Conservation (phyloP, 805 yeast genomes). For the Komagataella mondaviorum region DNA sequence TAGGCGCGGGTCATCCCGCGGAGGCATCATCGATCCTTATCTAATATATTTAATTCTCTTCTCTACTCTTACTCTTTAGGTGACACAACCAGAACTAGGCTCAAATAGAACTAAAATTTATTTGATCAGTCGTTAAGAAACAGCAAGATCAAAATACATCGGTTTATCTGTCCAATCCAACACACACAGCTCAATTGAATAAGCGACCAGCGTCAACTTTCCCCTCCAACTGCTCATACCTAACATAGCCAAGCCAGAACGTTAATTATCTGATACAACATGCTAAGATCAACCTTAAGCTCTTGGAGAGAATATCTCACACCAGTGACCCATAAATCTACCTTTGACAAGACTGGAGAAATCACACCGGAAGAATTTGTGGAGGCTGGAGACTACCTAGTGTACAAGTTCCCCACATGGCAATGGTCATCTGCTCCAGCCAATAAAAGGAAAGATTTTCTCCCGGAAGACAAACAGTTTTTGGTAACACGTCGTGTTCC, state of each 20-base stretch:
- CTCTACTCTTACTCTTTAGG: background rate
- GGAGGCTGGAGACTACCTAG: slow-evolving; percentile 85
- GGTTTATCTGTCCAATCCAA: background rate
- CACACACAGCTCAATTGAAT: background rate
- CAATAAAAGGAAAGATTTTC: slow-evolving; percentile 44
- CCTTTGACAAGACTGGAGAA: slow-evolving; percentile 78
- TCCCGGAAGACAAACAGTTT: slow-evolving; percentile 81
- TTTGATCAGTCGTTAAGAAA: background rate
- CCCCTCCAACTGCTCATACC: background rate
- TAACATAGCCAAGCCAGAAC: background rate
- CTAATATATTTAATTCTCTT: background rate
- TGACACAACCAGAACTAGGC: background rate
- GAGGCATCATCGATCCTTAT: background rate
- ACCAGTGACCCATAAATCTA: slow-evolving; percentile 79
- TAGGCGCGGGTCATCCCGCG: background rate
- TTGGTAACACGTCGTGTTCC: slow-evolving; percentile 87
- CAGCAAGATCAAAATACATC: background rate
- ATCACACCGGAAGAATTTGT: slow-evolving; percentile 94
- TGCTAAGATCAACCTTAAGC: slow-evolving; percentile 65
- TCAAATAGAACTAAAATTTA: background rate
- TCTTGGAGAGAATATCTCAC: slow-evolving; percentile 87
- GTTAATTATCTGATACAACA: slow-evolving; percentile 7
- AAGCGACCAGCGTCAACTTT: background rate
- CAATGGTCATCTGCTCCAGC: slow-evolving; percentile 63
- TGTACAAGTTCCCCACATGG: slow-evolving; percentile 94